These are phyloP conservation scores for Guadua angustifolia DNA, from an alignment of 176 grass and related monocot genomes.

Conservation along the genomic window DNA sequence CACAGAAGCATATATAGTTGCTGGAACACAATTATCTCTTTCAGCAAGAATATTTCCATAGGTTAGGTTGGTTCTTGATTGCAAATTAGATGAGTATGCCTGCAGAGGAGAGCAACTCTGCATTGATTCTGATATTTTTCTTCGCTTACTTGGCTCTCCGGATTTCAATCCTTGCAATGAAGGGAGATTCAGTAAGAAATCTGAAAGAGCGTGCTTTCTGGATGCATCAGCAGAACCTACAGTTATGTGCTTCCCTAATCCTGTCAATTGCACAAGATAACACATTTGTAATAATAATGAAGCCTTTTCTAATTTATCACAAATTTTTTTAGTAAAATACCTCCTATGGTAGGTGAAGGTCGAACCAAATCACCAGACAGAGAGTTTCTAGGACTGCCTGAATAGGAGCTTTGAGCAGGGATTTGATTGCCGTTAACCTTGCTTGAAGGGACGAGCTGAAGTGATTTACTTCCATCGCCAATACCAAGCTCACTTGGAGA, in stretches of 20 bases:
- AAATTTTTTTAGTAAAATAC: conserved; percentile 32
- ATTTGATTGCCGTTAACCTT: conserved; percentile 38
- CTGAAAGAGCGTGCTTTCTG: conserved; percentile 69
- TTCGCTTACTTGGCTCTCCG: conserved; percentile 56
- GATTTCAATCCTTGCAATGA: conserved; percentile 62
- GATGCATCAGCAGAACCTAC: conserved; percentile 51
- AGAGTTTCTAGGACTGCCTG: conserved; percentile 38
- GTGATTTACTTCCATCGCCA: conserved; percentile 52
- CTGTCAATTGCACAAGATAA: conserved; percentile 56
- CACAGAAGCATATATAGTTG: conserved; percentile 77
- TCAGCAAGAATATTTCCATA: conserved; percentile 68
- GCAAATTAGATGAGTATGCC: conserved; percentile 46
- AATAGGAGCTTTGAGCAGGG: conserved; percentile 43
- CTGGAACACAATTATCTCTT: conserved; percentile 63
- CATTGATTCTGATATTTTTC: conserved; percentile 59
- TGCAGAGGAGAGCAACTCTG: conserved; percentile 48
- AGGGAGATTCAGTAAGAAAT: conserved; percentile 65
- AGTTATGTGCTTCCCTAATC: conserved; percentile 34
- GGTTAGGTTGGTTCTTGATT: conserved; percentile 55
- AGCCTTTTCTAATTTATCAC: background rate
- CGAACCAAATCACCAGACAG: conserved; percentile 47
- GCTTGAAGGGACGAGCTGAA: conserved; percentile 48
- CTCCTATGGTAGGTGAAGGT: conserved; percentile 38
- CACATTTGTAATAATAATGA: conserved; percentile 16
- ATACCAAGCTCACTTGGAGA: conserved; percentile 51